Evolutionary conservation across 139 green algal genomes (phyloP), one percentile per base, ranked within the genome.

Genomic region (Micractinium sp.): DNA sequence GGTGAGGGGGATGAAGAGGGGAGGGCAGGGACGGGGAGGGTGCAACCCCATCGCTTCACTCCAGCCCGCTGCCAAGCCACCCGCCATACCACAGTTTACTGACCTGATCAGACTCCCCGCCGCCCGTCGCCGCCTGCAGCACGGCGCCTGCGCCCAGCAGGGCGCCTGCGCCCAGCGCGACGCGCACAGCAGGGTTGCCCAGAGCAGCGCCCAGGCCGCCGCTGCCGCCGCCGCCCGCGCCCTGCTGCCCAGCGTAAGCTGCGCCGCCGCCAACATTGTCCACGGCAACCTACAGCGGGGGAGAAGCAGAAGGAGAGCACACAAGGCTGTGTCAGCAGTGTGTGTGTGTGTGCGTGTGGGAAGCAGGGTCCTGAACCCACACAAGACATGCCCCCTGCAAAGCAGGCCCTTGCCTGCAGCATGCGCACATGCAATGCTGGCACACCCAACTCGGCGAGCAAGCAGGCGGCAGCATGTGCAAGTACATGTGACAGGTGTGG

Each of bases 261-360:
- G n/a, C 90, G 84, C 63, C 71, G 41, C 38, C 33, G 73, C 76
- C 79, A 0, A 60, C 36, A n/a, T 31, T 47, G 86, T 78, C 84
- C 3, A 85, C 89, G 0, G 83, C 83, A 0, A 67, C 39, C 83
- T 87, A 66, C 38, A 56, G 47, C 47, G 9, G 71, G 20, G 31
- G 13, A n/a, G 71, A 77, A 3, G 67, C 67, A 35, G 14, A 33
- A 39, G 71, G 2, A 77, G 29, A 35, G 23, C 4, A 33, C 71
- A 20, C 47, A 56, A 56, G 47, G 47, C 47, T 9, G 47, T 56
- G 47, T 56, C 47, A 9, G 47, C 47, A 9, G 7, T 56, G 47
- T 56, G 47, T 9, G 47, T 56, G 47, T 56, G n/a, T 56, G 47
- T 56, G 47, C 47, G 47, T 56, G 47, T 56, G 47, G 5, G 47